Evolutionary conservation across 2,329 filamentous ascomycete species (phyloP).

Genomic region (Nannizziopsis arthrosporioides): DNA sequence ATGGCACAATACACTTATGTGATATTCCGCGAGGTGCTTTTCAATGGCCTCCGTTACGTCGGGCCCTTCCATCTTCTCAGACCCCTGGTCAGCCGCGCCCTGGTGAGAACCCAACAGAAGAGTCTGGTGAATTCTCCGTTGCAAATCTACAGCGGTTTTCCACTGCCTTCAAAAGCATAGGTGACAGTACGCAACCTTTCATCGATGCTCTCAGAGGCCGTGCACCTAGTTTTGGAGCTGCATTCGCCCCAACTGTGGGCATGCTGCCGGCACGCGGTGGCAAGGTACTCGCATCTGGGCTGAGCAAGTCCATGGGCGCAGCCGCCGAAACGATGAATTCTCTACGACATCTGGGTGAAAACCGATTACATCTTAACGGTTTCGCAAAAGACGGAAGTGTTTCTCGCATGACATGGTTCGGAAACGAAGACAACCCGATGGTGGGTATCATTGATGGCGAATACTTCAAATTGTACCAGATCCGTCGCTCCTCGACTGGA

Average conservation of each 20-base stretch:
- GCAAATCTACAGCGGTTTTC: slow-evolving; percentile 43
- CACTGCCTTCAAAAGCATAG: slow-evolving; percentile 58
- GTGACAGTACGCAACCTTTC: slow-evolving; percentile 48
- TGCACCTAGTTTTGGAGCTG: slow-evolving; percentile 36
- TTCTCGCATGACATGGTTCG: slow-evolving; percentile 38
- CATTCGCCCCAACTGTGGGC: slow-evolving; percentile 33
- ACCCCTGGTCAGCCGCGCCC: slow-evolving; percentile 21
- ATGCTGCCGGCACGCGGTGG: slow-evolving; percentile 38
- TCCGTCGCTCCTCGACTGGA: slow-evolving; percentile 36
- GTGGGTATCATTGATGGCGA: slow-evolving; percentile 37
- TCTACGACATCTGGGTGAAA: slow-evolving; percentile 38
- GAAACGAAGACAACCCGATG: slow-evolving; percentile 31
- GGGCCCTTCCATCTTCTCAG: slow-evolving; percentile 33
- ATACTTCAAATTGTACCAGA: slow-evolving; percentile 35
- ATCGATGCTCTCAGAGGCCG: slow-evolving; percentile 53
- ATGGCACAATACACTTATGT: slow-evolving; percentile 88
- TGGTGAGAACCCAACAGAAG: slow-evolving; percentile 27
- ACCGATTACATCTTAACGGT: slow-evolving; percentile 36
- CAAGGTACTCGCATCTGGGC: slow-evolving; percentile 39
- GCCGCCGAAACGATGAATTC: slow-evolving; percentile 39
- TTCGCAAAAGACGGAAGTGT: slow-evolving; percentile 29
- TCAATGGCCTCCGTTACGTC: slow-evolving; percentile 65
- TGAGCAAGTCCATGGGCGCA: slow-evolving; percentile 41
- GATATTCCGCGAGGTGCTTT: slow-evolving; percentile 74
- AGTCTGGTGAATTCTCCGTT: slow-evolving; percentile 36